Conservation (phyloP, 192 early-diverging fungal species). For the Podila minutissima region DNA sequence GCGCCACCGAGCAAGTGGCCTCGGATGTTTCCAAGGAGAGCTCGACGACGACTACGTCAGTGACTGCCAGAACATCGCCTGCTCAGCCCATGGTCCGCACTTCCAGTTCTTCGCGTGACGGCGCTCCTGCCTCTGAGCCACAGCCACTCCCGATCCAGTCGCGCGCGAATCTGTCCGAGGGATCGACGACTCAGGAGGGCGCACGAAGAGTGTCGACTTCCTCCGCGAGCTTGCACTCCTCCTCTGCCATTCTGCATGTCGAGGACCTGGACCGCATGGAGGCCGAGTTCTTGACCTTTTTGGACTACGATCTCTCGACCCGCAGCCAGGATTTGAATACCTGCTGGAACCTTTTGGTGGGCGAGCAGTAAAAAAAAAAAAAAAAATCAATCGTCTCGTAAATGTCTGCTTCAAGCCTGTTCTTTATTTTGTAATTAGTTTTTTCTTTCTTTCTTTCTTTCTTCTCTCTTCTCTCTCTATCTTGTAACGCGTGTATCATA, state of each 20-base stretch:
- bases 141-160: constrained; percentile 31
- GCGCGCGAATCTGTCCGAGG: neutral
- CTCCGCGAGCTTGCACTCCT: neutral
- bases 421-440: neutral
- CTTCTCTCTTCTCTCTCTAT: constrained; percentile 2
- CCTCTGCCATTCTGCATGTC: constrained; percentile 21
- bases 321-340: constrained; percentile 33
- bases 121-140: constrained; percentile 2
- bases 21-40: neutral
- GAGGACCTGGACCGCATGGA: constrained; percentile 60
- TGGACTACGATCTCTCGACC: constrained; percentile 53
- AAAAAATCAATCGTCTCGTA: neutral
- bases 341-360: constrained; percentile 36
- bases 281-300: constrained; percentile 59
- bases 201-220: neutral
- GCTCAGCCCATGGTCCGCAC: constrained; percentile 18
- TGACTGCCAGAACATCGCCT: constrained; percentile 4
- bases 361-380: constrained; percentile 1
- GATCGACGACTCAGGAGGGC: neutral
- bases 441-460: neutral
- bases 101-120: neutral
- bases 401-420: neutral
- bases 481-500: neutral
- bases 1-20: neutral
- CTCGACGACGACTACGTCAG: neutral